Percentiles rank a stretch among this genome's conserved stretches.
These are phyloP conservation scores for Medicago lupulina DNA, from an alignment of 306 rosid species.

Conservation along the genomic window DNA sequence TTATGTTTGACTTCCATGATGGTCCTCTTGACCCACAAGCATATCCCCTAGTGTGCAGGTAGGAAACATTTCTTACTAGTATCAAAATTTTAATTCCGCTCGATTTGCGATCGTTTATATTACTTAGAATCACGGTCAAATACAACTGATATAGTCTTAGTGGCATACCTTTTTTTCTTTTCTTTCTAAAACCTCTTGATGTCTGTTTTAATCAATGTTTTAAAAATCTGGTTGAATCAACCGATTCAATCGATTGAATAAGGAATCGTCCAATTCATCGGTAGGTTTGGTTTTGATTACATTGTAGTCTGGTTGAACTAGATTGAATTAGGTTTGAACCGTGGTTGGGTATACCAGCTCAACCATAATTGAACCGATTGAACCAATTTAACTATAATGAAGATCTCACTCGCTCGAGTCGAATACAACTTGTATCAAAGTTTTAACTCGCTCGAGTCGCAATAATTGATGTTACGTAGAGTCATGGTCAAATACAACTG, in stretches of 20 bases:
- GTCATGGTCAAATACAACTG: background rate
- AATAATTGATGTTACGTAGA: background rate
- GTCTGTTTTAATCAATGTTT: no score
- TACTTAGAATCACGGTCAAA: background rate
- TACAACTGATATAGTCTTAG: background rate
- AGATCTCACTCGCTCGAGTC: no score
- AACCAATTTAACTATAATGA: background rate
- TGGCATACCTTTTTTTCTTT: no score
- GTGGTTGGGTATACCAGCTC: no score
- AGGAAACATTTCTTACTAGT: background rate
- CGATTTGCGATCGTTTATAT: background rate
- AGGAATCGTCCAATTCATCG: no score
- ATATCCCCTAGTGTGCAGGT: conserved; percentile 71
- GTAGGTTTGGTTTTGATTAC: no score
- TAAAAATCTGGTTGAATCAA: no score
- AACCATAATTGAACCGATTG: no score
- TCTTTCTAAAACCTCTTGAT: no score
- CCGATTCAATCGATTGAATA: no score
- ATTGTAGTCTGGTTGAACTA: background rate
- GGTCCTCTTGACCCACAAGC: conserved; percentile 62
- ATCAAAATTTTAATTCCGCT: background rate
- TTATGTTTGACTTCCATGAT: conserved; percentile 63
- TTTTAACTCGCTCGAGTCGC: background rate
- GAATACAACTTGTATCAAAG: background rate
- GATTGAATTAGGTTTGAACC: background rate